Base-by-base conservation (phyloP, 768 basidiomycete genomes). In the Russula abietina region DNA sequence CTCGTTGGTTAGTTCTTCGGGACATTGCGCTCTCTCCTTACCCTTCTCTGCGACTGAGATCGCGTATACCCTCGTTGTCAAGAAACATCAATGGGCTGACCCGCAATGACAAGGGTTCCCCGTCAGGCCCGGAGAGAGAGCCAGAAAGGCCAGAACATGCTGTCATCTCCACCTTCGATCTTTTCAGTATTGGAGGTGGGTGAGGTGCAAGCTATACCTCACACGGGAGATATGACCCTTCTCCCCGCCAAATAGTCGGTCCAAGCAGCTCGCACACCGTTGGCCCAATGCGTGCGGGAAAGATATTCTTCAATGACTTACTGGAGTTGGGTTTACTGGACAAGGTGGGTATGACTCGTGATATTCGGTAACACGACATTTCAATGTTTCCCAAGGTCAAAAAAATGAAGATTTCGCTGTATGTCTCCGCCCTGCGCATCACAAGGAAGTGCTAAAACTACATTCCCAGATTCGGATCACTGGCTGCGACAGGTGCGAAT, bases 121-220 rank as follows among this genome's bases (percentile, higher is more conserved):
- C 45, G 22, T 51, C 57, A 4, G 49, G 32, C 54, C 22, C 24
- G 33, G 51, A 62, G 39, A 33, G 38, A 17, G 59, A 30, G 14
- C 57, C 39, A 52, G 60, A 33, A 26, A 62, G 53, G 55, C 69
- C 68, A 22, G 86, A 91, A 57, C 92, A 94, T 78, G 93, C 93
- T 6, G 93, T 95, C 66, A 94, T 96, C 58, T 93, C 91, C 1
- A 86, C 93, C 0, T 96, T 95, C 71, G 94, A 97, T 73, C 78
- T 96, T 57, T 95, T 96, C 77, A 90, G 87, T 69, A 89, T 95
- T 65, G 93, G 93, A 62, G 90, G 89, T 88, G 68, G 66, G 84
- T 72, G 17, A 39, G 17, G 4, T 22, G 53, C 43, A n/a, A 43
- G 46, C 43, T 17, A 55, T 51, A 22, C 61, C 26, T 32, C 46